Percentiles rank a stretch among this genome's conserved stretches.
Evolutionary conservation across 208 protist species (phyloP).

Genomic region (Acanthamoeba lenticulata): DNA sequence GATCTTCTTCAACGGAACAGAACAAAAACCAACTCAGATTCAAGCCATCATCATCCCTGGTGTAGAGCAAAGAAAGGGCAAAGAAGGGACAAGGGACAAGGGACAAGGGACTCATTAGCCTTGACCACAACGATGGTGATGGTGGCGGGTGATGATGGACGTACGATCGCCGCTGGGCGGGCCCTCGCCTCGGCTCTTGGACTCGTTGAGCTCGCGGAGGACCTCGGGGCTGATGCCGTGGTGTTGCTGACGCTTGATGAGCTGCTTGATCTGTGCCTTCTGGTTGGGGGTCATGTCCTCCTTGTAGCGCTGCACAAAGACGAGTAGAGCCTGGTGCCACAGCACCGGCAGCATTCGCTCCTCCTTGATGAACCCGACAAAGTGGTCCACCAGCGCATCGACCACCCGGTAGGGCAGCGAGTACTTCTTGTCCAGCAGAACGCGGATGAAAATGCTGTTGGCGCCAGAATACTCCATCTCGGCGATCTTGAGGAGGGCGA

Average conservation of each 20-base stretch:
- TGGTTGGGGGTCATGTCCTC: slow-evolving; percentile 62
- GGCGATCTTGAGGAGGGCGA: slow-evolving; percentile 95
- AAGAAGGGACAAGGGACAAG: too few relatives aligned
- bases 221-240: slow-evolving; percentile 21
- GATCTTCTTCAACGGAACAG: too few relatives aligned
- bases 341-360: slow-evolving; percentile 93
- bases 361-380: slow-evolving; percentile 91
- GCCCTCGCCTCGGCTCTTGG: slow-evolving; percentile 46
- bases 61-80: too few relatives aligned
- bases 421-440: slow-evolving; percentile 98
- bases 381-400: slow-evolving; percentile 95
- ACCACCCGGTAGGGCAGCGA: slow-evolving; percentile 95
- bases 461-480: slow-evolving; percentile 93
- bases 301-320: slow-evolving; percentile 90
- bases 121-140: too few relatives aligned
- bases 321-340: slow-evolving; percentile 97
- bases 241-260: slow-evolving; percentile 51
- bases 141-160: too few relatives aligned
- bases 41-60: too few relatives aligned
- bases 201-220: slow-evolving; percentile 40
- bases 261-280: slow-evolving; percentile 62
- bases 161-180: neutral
- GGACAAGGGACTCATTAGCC: too few relatives aligned
- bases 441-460: slow-evolving; percentile 94
- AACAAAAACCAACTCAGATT: too few relatives aligned